Conservation (phyloP, 768 basidiomycete species). For the Favolaschia claudopus region DNA sequence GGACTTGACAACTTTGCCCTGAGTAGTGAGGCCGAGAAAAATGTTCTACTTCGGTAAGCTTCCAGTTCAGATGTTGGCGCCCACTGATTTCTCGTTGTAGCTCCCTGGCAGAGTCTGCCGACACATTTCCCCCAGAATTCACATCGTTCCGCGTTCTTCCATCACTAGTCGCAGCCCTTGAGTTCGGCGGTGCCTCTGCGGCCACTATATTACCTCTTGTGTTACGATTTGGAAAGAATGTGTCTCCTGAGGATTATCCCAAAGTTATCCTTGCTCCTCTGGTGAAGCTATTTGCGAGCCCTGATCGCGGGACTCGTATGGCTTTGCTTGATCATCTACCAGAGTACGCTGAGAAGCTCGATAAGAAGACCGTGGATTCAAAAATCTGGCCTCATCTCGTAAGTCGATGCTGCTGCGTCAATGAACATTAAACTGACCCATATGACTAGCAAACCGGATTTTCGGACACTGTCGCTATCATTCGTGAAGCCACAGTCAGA, state of each 20-base stretch:
- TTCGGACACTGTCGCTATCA: conserved; percentile 90
- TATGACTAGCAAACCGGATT: conserved; percentile 90
- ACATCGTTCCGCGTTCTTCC: conserved; percentile 87
- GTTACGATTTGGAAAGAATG: conserved; percentile 77
- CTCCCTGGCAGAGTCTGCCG: conserved; percentile 78
- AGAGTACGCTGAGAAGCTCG: conserved; percentile 87
- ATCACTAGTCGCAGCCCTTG: conserved; percentile 77
- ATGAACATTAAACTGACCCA: background rate
- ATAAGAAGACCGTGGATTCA: conserved; percentile 83
- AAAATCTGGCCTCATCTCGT: conserved; percentile 95
- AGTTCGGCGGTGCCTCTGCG: conserved; percentile 81
- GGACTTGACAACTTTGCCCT: conserved; percentile 89
- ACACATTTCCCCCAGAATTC: conserved; percentile 88
- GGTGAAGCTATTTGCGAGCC: conserved; percentile 84
- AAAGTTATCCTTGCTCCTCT: conserved; percentile 77
- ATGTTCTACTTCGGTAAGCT: conserved; percentile 67
- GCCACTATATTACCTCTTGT: conserved; percentile 84
- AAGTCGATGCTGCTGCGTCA: conserved; percentile 33
- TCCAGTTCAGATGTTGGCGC: background rate
- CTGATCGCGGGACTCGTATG: conserved; percentile 94
- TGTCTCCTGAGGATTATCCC: conserved; percentile 74
- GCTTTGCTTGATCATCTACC: conserved; percentile 87
- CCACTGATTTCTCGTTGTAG: conserved; percentile 44
- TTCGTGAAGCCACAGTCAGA: conserved; percentile 94
- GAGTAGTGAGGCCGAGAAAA: conserved; percentile 82